Evolutionary conservation across 1,139 yeast species (phyloP).

Genomic region (Meyerozyma elateridarum): DNA sequence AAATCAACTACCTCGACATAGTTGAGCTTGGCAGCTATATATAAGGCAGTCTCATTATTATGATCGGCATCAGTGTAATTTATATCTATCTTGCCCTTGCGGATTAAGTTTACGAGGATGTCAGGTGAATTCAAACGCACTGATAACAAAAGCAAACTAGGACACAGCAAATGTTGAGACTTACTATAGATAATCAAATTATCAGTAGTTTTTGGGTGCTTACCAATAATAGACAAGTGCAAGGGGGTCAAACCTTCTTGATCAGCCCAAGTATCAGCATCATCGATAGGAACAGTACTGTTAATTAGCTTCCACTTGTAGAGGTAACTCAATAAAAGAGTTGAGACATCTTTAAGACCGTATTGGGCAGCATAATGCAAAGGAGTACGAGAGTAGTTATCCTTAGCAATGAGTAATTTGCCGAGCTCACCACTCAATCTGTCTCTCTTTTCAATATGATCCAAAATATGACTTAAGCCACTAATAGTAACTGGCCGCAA

Average conservation of each 20-base stretch:
- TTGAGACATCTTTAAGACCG: constrained; percentile 66
- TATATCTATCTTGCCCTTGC: constrained; percentile 57
- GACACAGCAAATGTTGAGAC: constrained; percentile 31
- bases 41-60: constrained; percentile 75
- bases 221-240: constrained; percentile 77
- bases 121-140: constrained; percentile 61
- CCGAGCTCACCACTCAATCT: constrained; percentile 36
- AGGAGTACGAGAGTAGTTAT: constrained; percentile 78
- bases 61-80: constrained; percentile 57
- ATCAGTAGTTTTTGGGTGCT: constrained; percentile 73
- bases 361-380: constrained; percentile 87
- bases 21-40: constrained; percentile 70
- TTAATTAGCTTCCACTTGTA: constrained; percentile 29
- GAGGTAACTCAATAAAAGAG: constrained; percentile 47
- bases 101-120: constrained; percentile 51
- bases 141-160: constrained; percentile 61
- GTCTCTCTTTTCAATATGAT: constrained; percentile 43
- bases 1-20: constrained; percentile 49
- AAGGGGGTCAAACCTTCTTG: constrained; percentile 78
- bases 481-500: constrained; percentile 17
- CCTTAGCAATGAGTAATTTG: constrained; percentile 52
- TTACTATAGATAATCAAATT: constrained; percentile 49
- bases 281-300: constrained; percentile 51
- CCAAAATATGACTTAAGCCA: constrained; percentile 21
- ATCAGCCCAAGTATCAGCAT: constrained; percentile 68